Evolutionary conservation across 208 protist genomes (phyloP).

Genomic region (Phytomonas francai): DNA sequence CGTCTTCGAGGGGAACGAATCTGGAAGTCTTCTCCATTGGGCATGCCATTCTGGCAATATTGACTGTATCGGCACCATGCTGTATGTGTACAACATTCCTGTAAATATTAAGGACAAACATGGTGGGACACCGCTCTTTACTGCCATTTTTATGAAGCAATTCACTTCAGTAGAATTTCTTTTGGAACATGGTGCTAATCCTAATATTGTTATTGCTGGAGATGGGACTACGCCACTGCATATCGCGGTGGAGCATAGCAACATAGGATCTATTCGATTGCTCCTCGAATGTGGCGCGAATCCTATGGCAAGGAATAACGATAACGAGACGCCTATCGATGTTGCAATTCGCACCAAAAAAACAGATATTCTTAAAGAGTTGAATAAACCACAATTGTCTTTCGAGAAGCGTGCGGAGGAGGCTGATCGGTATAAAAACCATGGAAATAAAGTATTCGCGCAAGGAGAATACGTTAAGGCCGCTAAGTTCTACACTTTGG

Average conservation of each 20-base stretch:
- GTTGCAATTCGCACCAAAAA: conserved; percentile 33
- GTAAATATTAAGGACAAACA: conserved; percentile 65
- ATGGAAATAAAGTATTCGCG: conserved; percentile 88
- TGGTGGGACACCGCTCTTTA: conserved; percentile 80
- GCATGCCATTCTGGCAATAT: conserved; percentile 75
- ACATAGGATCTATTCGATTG: conserved; percentile 60
- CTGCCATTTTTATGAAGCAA: conserved; percentile 79
- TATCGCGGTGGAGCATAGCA: conserved; percentile 73
- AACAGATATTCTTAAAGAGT: conserved; percentile 42
- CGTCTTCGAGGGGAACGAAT: conserved; percentile 36
- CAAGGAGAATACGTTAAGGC: conserved; percentile 86
- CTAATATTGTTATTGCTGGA: conserved; percentile 37
- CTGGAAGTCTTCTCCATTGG: conserved; percentile 82
- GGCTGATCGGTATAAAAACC: conserved; percentile 65
- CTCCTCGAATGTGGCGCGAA: conserved; percentile 68
- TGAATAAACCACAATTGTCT: conserved; percentile 41
- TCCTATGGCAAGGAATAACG: conserved; percentile 43
- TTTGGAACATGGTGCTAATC: conserved; percentile 75
- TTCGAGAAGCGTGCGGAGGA: conserved; percentile 47
- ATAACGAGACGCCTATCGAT: conserved; percentile 42
- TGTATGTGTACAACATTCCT: conserved; percentile 77
- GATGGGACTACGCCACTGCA: conserved; percentile 81
- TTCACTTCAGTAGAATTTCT: conserved; percentile 74
- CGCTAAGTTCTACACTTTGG: conserved; percentile 87
- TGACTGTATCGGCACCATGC: conserved; percentile 56